phyloP scores from a whole-genome alignment of 2,329 filamentous ascomycete species.

The Penicillium sp. region DNA sequence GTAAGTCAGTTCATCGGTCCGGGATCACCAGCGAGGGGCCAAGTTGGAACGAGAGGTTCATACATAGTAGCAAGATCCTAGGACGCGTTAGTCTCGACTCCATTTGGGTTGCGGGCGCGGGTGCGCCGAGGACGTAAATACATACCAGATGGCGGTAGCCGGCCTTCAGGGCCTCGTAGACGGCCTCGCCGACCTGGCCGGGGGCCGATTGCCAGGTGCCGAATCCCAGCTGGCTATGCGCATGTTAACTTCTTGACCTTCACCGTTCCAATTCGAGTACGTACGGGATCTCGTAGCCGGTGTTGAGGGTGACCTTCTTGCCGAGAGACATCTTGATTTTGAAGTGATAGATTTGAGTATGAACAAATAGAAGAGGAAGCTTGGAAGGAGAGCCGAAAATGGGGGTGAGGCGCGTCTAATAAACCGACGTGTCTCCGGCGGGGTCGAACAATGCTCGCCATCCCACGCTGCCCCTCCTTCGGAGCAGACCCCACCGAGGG shows the following conservation, averaged over 20 bases:
- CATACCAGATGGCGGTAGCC: slow-evolving; percentile 42
- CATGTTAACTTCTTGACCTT: slow-evolving; percentile 4
- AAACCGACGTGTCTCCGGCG: slow-evolving; percentile 10
- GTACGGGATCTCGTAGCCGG: slow-evolving; percentile 40
- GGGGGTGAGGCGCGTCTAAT: neutral
- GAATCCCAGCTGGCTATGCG: slow-evolving; percentile 37
- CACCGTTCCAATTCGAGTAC: slow-evolving; percentile 8
- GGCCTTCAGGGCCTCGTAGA: slow-evolving; percentile 41
- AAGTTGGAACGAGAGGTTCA: slow-evolving; percentile 2
- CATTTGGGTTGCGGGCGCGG: neutral
- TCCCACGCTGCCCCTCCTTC: slow-evolving; percentile 17
- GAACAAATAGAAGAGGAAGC: neutral
- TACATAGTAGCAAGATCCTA: slow-evolving; percentile 43
- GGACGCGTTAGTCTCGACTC: slow-evolving; percentile 10
- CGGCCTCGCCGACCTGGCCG: slow-evolving; percentile 40
- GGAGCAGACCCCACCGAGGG: slow-evolving; percentile 23
- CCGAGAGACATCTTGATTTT: slow-evolving; percentile 38
- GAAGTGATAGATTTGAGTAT: neutral
- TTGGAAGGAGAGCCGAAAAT: neutral
- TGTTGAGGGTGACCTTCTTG: slow-evolving; percentile 40
- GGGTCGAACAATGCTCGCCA: slow-evolving; percentile 10
- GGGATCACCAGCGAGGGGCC: neutral
- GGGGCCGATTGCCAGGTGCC: slow-evolving; percentile 43
- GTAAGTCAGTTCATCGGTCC: neutral
- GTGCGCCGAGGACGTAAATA: neutral